Conservation (phyloP, 2,329 filamentous ascomycete genomes). For the Bipolaris gigantea region DNA sequence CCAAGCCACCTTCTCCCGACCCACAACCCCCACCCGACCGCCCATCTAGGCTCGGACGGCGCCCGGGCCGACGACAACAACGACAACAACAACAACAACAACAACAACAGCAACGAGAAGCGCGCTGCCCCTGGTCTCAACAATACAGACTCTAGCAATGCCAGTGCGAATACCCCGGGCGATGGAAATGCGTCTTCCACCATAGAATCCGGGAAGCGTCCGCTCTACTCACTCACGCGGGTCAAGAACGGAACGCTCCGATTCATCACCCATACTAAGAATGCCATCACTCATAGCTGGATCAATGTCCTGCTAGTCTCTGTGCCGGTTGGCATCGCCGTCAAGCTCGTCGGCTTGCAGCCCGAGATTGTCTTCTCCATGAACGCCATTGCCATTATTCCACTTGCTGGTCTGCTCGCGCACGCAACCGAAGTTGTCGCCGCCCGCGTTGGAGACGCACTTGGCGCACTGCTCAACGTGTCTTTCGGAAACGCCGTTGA, state of each 20-base stretch:
- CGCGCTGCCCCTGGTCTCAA: conserved; percentile 9
- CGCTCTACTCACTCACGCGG: conserved; percentile 50
- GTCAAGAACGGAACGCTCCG: conserved; percentile 54
- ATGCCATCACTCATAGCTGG: conserved; percentile 72
- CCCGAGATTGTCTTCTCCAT: conserved; percentile 53
- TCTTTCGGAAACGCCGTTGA: conserved; percentile 58
- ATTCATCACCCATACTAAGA: conserved; percentile 58
- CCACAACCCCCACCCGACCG: conserved; percentile 25
- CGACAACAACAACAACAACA: conserved; percentile 7
- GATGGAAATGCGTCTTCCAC: conserved; percentile 57
- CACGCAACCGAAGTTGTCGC: conserved; percentile 56
- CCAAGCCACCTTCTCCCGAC: conserved; percentile 34
- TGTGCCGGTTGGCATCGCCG: conserved; percentile 74
- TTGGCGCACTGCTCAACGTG: conserved; percentile 55
- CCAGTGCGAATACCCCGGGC: conserved; percentile 49
- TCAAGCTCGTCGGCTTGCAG: conserved; percentile 52
- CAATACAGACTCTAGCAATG: conserved; percentile 27
- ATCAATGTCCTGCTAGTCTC: conserved; percentile 77
- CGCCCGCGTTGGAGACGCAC: conserved; percentile 51
- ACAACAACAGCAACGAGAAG: conserved; percentile 29
- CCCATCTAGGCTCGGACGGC: too few relatives aligned
- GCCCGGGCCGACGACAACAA: too few relatives aligned
- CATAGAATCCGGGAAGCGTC: conserved; percentile 52
- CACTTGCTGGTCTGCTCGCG: conserved; percentile 52
- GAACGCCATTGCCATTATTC: conserved; percentile 56